Evolutionary conservation across 2,329 filamentous ascomycete species (phyloP), one percentile per base, ranked within the genome.

Genomic region (Dothideomycetidae sp.): DNA sequence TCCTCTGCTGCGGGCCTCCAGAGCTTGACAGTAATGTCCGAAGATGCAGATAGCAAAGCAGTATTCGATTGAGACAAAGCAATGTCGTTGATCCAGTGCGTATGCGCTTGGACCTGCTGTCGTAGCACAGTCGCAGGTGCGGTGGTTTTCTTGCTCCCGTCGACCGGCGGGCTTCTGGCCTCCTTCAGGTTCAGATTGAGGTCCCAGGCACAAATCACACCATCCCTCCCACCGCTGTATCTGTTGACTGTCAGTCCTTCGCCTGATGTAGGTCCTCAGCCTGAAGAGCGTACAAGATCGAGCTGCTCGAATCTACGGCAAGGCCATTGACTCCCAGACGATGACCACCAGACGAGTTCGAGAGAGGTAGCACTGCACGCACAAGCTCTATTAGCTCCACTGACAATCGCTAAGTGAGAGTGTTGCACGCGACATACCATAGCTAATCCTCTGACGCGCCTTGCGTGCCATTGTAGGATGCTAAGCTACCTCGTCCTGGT

Each of bases 11-110:
- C 62, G 15, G 88, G 88, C 39, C 86, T 74, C 90, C 86, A 94
- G 50, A 93, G 63, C 58, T 93, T 90, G 54, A 94, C 85, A 5
- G 84, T 85, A 43, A 90, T 75, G 56, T 94, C 86, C n/a, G 86
- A 93, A 3, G 85, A 93, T 13, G 81, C 85, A 7, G 86, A 92
- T 19, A 93, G 79, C 33, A 94, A 68, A 14, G 81, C 81, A 12
- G 75, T 68, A 51, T 86, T 83, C 51, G 77, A 73, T 53, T 85
- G 74, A 5, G 80, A 80, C 38, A 93, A 71, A 14, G 77, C 73
- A 45, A 94, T 82, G 57, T 93, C 86, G 61, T 93, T 94, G 62
- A 94, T 79, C 86, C 86, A 94, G 59, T 93, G 84, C 35, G 84
- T 93, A 58, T 94, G 86, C 5, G 86, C 85, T 55, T 81, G 77